Conservation (phyloP, 495 filamentous ascomycete species). For the Clavariopsis aquatica region DNA sequence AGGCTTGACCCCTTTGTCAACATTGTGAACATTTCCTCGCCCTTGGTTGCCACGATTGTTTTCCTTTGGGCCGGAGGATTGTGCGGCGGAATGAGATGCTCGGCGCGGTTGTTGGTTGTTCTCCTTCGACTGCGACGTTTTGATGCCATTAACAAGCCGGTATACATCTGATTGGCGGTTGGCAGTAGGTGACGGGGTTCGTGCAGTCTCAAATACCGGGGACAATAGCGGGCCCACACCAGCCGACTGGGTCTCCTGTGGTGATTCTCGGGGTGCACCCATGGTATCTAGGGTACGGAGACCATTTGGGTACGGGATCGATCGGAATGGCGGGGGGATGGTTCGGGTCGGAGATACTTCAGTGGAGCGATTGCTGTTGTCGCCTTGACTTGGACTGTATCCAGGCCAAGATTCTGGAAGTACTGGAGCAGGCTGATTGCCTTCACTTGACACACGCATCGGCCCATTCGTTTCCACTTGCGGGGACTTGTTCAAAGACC, state of each 20-base stretch:
- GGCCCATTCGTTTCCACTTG: conserved; percentile 17
- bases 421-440: conserved; percentile 22
- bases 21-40: conserved; percentile 1
- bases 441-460: conserved; percentile 18
- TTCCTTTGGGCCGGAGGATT: conserved; percentile 19
- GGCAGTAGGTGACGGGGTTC: conserved; percentile 50
- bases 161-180: conserved; percentile 32
- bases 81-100: conserved; percentile 41
- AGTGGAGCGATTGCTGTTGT: conserved; percentile 10
- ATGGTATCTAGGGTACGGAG: conserved; percentile 24
- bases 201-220: conserved; percentile 49
- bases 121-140: conserved; percentile 26
- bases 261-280: conserved; percentile 27
- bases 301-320: conserved; percentile 16
- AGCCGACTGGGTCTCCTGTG: conserved; percentile 32
- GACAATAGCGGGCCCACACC: conserved; percentile 46
- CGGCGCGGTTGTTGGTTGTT: conserved; percentile 28
- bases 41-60: conserved; percentile 10
- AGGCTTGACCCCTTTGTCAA: conserved; percentile 17
- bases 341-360: conserved; percentile 30
- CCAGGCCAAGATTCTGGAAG: conserved; percentile 27
- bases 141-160: conserved; percentile 22
- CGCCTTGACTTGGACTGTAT: conserved; percentile 12
- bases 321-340: conserved; percentile 26
- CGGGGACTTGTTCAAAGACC: conserved; percentile 6